These are phyloP conservation scores for Saturnispora hagleri DNA, from an alignment of 805 yeast genomes.

Conservation along the genomic window DNA sequence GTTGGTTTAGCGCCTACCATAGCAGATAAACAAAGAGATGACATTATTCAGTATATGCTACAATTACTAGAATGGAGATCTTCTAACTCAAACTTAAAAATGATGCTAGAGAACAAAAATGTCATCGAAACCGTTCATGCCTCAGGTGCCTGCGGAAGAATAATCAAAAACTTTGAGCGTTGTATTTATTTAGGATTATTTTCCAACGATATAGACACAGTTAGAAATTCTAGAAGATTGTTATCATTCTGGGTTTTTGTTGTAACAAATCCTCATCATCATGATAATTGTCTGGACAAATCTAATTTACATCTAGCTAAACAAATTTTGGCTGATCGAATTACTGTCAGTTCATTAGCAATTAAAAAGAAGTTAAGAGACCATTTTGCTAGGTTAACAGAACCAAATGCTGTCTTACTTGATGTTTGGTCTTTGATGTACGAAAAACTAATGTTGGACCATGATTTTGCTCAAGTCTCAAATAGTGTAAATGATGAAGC, in stretches of 20 bases:
- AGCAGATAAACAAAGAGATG: slow-evolving; percentile 19
- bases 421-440: slow-evolving; percentile 39
- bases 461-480: slow-evolving; percentile 3
- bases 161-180: slow-evolving; percentile 39
- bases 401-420: slow-evolving; percentile 33
- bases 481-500: background rate
- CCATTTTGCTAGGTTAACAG: slow-evolving; percentile 23
- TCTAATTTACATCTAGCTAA: slow-evolving; percentile 31
- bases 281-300: slow-evolving; percentile 17
- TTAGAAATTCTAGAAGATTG: slow-evolving; percentile 37
- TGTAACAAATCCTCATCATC: slow-evolving; percentile 17
- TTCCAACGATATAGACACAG: slow-evolving; percentile 42
- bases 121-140: slow-evolving; percentile 14
- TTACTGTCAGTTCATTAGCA: slow-evolving; percentile 65
- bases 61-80: slow-evolving; percentile 29
- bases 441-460: slow-evolving; percentile 22
- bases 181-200: slow-evolving; percentile 43
- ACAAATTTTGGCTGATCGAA: slow-evolving; percentile 44
- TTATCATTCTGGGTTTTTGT: slow-evolving; percentile 22
- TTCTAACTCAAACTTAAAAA: slow-evolving; percentile 18
- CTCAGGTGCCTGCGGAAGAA: slow-evolving; percentile 22
- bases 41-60: slow-evolving; percentile 31
- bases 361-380: slow-evolving; percentile 58
- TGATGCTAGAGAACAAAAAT: slow-evolving; percentile 4
- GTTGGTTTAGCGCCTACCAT: slow-evolving; percentile 20